These are phyloP conservation scores for Aspergillus pseudoviridinutans DNA, from an alignment of 2,329 filamentous ascomycete species.

Conservation along the genomic window DNA sequence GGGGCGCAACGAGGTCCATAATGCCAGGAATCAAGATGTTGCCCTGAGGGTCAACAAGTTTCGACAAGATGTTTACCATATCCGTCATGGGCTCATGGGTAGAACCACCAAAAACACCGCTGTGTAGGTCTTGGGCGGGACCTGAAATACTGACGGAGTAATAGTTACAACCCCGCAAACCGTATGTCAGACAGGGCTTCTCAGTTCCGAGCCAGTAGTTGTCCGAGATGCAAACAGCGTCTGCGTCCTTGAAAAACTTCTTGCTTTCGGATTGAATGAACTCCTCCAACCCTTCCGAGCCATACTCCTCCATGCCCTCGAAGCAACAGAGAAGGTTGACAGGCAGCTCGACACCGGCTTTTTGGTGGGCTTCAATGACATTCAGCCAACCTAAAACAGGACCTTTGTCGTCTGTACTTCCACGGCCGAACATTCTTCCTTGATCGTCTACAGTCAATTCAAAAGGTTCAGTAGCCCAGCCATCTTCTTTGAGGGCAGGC, in stretches of 20 bases:
- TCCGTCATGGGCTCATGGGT: constrained; percentile 99
- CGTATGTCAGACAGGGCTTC: constrained; percentile 97
- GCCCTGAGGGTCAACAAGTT: constrained; percentile 82
- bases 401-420: constrained; percentile 96
- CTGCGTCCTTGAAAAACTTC: constrained; percentile 90
- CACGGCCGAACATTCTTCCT: constrained; percentile 92
- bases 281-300: constrained; percentile 92
- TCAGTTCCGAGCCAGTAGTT: constrained; percentile 99
- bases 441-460: constrained; percentile 81
- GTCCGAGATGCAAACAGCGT: constrained; percentile 96
- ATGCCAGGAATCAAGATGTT: constrained; percentile 94
- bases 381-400: constrained; percentile 97
- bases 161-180: constrained; percentile 96
- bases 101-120: constrained; percentile 92
- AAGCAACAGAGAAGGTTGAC: constrained; percentile 99
- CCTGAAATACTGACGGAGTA: constrained; percentile 89
- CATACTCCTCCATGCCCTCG: constrained; percentile 99
- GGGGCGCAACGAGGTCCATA: constrained; percentile 83
- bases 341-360: constrained; percentile 88
- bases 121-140: constrained; percentile 90
- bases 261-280: constrained; percentile 88
- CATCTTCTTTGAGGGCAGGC: constrained; percentile 86
- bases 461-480: constrained; percentile 95
- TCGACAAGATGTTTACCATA: constrained; percentile 74
- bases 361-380: constrained; percentile 95